Conservation (phyloP, 192 early-diverging fungal species). For the Coemansia asiatica region DNA sequence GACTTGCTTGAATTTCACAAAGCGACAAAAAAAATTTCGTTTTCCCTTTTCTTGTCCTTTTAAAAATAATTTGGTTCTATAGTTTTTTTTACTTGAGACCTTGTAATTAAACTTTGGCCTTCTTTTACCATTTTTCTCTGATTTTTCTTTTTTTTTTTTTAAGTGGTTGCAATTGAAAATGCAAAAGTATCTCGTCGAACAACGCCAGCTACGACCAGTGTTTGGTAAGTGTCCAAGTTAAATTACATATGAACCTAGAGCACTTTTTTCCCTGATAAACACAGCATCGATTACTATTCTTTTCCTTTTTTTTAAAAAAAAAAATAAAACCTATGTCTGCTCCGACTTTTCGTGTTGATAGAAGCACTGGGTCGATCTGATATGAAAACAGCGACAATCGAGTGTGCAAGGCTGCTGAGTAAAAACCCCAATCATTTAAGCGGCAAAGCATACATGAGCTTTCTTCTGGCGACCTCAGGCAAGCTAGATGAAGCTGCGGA, state of each 20-base stretch:
- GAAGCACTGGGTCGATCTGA: constrained; percentile 32
- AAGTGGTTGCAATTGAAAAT: constrained; percentile 5
- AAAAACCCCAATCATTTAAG: constrained; percentile 39
- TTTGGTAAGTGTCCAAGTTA: constrained; percentile 25
- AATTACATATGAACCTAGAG: too few relatives aligned
- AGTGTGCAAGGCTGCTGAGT: constrained; percentile 34
- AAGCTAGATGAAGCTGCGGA: constrained; percentile 62
- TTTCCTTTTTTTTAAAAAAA: too few relatives aligned
- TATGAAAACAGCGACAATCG: constrained; percentile 17
- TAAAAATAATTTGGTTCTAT: not conserved
- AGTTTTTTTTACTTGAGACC: not conserved
- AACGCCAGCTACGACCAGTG: constrained; percentile 33
- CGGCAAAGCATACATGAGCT: constrained; percentile 71
- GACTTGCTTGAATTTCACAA: not conserved
- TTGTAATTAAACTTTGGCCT: not conserved
- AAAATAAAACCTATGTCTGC: too few relatives aligned
- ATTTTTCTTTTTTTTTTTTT: constrained; percentile 4
- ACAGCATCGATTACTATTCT: too few relatives aligned
- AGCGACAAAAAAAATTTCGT: not conserved
- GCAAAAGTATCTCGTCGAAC: constrained; percentile 20
- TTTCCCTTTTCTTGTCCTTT: not conserved
- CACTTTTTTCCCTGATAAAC: too few relatives aligned
- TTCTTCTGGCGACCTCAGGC: constrained; percentile 66
- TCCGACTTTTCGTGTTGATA: constrained; percentile 2
- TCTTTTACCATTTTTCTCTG: constrained; percentile 1